These are phyloP conservation scores for Penicillium malachiteum DNA, from an alignment of 495 filamentous ascomycete genomes.

Conservation along the genomic window DNA sequence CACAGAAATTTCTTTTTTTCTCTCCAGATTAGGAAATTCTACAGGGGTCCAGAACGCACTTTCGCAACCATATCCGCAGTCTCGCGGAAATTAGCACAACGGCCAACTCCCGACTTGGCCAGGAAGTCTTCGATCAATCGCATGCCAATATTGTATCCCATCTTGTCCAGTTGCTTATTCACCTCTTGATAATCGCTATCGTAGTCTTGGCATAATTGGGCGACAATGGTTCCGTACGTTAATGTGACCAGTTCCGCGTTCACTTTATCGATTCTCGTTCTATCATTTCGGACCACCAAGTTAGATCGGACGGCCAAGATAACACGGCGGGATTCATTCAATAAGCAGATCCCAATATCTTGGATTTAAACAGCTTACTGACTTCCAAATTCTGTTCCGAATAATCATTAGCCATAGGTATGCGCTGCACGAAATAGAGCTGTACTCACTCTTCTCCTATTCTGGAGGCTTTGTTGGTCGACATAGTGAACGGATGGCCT, in stretches of 20 bases:
- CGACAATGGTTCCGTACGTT: conserved; percentile 96
- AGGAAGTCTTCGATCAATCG: conserved; percentile 97
- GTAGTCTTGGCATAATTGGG: conserved; percentile 93
- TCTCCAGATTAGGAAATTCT: no score
- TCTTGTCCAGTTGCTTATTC: conserved; percentile 96
- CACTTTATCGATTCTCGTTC: conserved; percentile 67
- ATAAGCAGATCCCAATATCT: neutral
- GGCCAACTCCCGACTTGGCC: conserved; percentile 84
- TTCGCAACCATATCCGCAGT: conserved; percentile 96
- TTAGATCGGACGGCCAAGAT: neutral
- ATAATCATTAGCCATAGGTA: conserved; percentile 23
- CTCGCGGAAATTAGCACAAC: conserved; percentile 90
- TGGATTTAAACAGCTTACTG: conserved; percentile 41
- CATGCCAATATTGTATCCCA: conserved; percentile 98
- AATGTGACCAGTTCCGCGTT: conserved; percentile 94
- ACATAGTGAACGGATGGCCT: conserved; percentile 43
- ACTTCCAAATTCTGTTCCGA: conserved; percentile 88
- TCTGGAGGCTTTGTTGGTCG: conserved; percentile 79
- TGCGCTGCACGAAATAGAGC: conserved; percentile 14
- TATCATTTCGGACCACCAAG: conserved; percentile 22
- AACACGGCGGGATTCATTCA: neutral
- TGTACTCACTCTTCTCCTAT: conserved; percentile 92
- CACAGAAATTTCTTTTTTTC: neutral
- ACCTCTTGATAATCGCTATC: conserved; percentile 88
- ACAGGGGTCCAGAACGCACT: conserved; percentile 45